Percentiles rank a stretch among this genome's conserved stretches.
phyloP scores from a whole-genome alignment of 2,329 filamentous ascomycete genomes.

The Colletotrichum musae region DNA sequence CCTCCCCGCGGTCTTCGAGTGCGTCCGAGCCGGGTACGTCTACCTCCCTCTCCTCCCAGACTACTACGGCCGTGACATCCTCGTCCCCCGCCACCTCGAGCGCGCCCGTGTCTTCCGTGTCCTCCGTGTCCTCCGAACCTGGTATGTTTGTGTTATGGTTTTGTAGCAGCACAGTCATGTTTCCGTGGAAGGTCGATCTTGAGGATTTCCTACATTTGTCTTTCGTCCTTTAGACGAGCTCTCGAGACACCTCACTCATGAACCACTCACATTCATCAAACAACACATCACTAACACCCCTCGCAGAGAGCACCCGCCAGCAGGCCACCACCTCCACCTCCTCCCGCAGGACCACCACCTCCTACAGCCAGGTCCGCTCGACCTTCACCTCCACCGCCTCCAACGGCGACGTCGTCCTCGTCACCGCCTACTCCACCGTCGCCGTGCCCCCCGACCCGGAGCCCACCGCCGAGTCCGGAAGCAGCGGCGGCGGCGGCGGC shows the following conservation, averaged over 20 bases:
- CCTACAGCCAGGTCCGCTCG: conserved; percentile 53
- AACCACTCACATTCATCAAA: neutral
- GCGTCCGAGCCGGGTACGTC: conserved; percentile 42
- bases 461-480: conserved; percentile 44
- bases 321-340: conserved; percentile 50
- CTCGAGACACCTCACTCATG: too few species aligned
- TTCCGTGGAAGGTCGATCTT: conserved; percentile 15
- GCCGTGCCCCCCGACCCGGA: conserved; percentile 56
- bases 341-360: conserved; percentile 48
- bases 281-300: conserved; percentile 23
- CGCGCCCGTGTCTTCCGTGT: conserved; percentile 11
- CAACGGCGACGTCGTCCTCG: conserved; percentile 60
- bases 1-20: conserved; percentile 38
- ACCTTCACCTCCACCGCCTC: conserved; percentile 63
- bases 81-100: conserved; percentile 39
- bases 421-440: conserved; percentile 66
- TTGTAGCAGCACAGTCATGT: conserved; percentile 30
- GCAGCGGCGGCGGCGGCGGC: conserved; percentile 45
- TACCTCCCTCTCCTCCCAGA: conserved; percentile 42
- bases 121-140: conserved; percentile 28
- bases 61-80: conserved; percentile 40
- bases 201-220: neutral
- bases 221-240: neutral
- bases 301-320: conserved; percentile 40
- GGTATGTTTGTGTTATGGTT: conserved; percentile 39